Evolutionary conservation across 345 rosid genomes (phyloP), one percentile per base, ranked within the genome.

Genomic region (Aurinia saxatilis): DNA sequence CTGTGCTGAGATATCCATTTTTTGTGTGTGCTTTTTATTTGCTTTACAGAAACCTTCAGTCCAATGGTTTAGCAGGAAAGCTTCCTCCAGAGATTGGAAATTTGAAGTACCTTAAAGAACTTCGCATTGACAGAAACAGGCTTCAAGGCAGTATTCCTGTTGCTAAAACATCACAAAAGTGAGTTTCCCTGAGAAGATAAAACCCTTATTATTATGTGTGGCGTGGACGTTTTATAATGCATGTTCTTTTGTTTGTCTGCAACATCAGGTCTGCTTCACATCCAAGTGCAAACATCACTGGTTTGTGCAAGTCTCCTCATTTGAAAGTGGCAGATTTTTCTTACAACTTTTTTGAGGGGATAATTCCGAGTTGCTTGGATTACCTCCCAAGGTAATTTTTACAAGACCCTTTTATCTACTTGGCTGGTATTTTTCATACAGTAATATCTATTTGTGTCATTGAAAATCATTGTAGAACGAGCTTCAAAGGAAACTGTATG

Each of bases 401-500:
- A 14, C 38, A 51, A 33, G 47, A 46, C 15, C 16, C 13, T 40
- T 57, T 47, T 36, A 1, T 39, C 17, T 8, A 10, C 45, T 39
- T 29, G 5, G 40, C 17, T 35, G n/a, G 29, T 12, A 6, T 18
- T 38, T 23, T 34, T 19, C 40, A 41, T 35, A 47, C 13, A 7
- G 57, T 25, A 12, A 4, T 41, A 5, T 33, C 19, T 34, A 27
- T 30, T 15, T 49, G 51, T 47, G 54, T 54, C 46, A 0, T 50
- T 31, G 11, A 29, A 35, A 19, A 33, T 53, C 41, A 48, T 58
- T 30, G 67, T 81, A 95, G 99, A 57, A 45, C 67, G 68, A 95
- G 85, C 77, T 95, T 95, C 68, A 95, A 82, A 75, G 98, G 95
- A 53, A 95, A 95, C 75, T 95, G 99, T 75, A 80, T 95, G 53